Conservation (phyloP, 202 grass and related monocot species). For the Setaria italica region DNA sequence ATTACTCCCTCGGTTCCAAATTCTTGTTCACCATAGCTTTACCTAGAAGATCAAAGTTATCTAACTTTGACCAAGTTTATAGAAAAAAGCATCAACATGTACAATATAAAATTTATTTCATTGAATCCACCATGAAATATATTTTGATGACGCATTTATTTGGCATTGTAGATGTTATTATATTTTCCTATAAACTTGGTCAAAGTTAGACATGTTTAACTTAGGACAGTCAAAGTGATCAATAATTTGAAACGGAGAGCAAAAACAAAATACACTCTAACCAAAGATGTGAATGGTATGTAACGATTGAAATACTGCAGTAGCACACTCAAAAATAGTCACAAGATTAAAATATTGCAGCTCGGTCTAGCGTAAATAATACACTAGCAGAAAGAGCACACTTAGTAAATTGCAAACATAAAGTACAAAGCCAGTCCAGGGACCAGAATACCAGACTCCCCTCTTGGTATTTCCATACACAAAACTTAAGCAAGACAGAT, state of each 20-base stretch:
- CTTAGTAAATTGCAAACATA: not conserved
- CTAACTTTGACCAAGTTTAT: too few relatives aligned
- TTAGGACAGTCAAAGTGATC: too few relatives aligned
- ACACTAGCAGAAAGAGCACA: constrained; percentile 8
- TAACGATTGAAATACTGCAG: not conserved
- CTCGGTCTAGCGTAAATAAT: constrained; percentile 10
- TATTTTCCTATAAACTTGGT: too few relatives aligned
- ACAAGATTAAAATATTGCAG: constrained; percentile 4
- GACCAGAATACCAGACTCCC: not conserved
- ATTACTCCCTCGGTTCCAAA: not conserved
- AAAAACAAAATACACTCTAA: constrained; percentile 23
- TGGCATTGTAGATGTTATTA: too few relatives aligned
- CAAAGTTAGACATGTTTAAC: too few relatives aligned
- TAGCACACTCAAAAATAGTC: not conserved
- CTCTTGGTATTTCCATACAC: not conserved
- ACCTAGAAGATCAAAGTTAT: too few relatives aligned
- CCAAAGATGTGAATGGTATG: not conserved
- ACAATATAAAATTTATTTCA: too few relatives aligned
- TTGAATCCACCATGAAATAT: too few relatives aligned
- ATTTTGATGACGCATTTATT: too few relatives aligned
- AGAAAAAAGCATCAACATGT: too few relatives aligned
- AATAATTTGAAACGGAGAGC: too few relatives aligned
- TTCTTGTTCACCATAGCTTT: too few relatives aligned
- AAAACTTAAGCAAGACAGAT: not conserved
- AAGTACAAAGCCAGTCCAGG: not conserved